Evolutionary conservation across 768 basidiomycete species (phyloP), one percentile per base, ranked within the genome.

Genomic region (Pulveroboletus sp.): DNA sequence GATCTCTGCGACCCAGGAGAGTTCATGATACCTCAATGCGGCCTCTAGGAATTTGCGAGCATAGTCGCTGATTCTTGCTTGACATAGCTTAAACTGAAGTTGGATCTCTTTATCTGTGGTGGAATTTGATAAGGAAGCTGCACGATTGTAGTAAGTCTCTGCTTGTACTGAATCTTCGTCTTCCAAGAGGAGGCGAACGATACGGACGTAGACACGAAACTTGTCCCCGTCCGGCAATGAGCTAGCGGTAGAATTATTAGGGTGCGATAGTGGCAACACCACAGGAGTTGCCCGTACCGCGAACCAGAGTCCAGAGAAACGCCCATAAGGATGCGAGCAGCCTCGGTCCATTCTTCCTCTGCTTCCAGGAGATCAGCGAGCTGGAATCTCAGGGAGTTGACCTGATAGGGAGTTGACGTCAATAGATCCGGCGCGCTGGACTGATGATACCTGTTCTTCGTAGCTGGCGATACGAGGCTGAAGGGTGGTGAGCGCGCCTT

Each of bases 141-240:
- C 96, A 48, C 96, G 89, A 63, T 94, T 95, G 69, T 95, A 95
- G 70, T 93, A 98, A 2, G 93, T 90, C 66, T 98, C 95, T n/a
- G 96, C 96, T 68, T 93, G 90, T 2, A 94, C 87, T 5, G 90
- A 92, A 63, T 99, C 95, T 65, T 95, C 93, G 48, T 96, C 93
- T 73, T 99, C 95, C 31, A 99, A 78, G 17, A 96, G 78, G 6
- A 98, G 77, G 15, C 96, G 85, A 46, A 98, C 90, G 56, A 98
- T 95, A 50, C 94, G 87, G 51, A 98, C 84, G 65, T 97, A 96
- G 33, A 95, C 78, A 26, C 80, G 80, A 33, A 99, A 80, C 67
- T 93, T 96, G 46, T 95, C 92, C 52, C 82, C 80, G 67, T 96
- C 93, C 6, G 82, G 72, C 28, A 85, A 75, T 13, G 81, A 70